Evolutionary conservation across 1,284 basidiomycete genomes (phyloP).

Genomic region (Puccinia polysora): DNA sequence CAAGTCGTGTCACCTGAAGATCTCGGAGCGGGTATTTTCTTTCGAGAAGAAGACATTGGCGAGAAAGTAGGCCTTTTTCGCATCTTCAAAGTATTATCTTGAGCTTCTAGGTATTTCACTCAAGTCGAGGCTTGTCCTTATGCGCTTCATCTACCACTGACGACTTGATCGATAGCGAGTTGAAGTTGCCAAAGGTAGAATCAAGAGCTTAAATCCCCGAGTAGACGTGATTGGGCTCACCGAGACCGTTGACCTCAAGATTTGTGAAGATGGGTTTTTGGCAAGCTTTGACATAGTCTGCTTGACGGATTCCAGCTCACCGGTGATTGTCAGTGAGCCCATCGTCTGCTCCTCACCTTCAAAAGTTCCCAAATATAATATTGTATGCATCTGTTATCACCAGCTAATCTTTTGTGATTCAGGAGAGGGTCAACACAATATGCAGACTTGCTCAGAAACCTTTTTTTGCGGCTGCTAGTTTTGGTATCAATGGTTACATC

Average conservation of each 20-base stretch:
- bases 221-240: slow-evolving; percentile 71
- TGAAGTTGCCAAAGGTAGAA: slow-evolving; percentile 72
- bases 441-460: slow-evolving; percentile 68
- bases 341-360: not conserved
- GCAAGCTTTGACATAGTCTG: slow-evolving; percentile 40
- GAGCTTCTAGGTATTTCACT: not conserved
- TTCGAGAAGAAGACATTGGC: slow-evolving; percentile 84
- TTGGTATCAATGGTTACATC: slow-evolving; percentile 87
- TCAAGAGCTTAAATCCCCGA: slow-evolving; percentile 85
- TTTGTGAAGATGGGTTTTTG: slow-evolving; percentile 36
- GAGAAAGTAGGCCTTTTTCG: slow-evolving; percentile 15
- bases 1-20: slow-evolving; percentile 62
- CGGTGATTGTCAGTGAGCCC: slow-evolving; percentile 60
- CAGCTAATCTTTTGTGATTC: not conserved
- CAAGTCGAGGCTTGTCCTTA: no score
- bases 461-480: slow-evolving; percentile 81
- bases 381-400: not conserved
- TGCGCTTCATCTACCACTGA: not conserved
- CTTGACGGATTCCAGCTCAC: slow-evolving; percentile 35
- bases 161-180: slow-evolving; percentile 63
- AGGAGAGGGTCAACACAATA: slow-evolving; percentile 72
- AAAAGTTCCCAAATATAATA: not conserved
- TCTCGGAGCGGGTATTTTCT: slow-evolving; percentile 87
- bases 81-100: no score
- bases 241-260: slow-evolving; percentile 47